Percentiles rank a stretch among this genome's conserved stretches.
These are phyloP conservation scores for Rosa chinensis DNA, from an alignment of 306 rosid genomes.

Conservation along the genomic window DNA sequence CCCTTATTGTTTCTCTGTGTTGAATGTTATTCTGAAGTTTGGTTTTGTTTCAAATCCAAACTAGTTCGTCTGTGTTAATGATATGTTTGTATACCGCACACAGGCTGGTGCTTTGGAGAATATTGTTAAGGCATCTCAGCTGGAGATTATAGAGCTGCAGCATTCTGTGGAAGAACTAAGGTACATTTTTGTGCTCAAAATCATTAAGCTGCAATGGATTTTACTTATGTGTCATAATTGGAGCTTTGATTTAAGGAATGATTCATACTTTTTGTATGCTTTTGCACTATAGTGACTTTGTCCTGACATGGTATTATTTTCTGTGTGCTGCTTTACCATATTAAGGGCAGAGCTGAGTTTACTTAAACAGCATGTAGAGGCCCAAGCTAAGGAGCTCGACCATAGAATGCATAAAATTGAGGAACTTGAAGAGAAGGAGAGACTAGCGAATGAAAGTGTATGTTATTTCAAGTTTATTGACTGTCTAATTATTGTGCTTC, in stretches of 20 bases:
- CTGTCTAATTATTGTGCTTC: constrained; percentile 1
- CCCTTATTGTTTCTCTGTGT: constrained; percentile 19
- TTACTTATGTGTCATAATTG: neutral
- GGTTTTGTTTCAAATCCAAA: constrained; percentile 8
- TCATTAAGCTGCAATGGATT: neutral
- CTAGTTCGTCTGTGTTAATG: constrained; percentile 24
- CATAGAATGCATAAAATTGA: constrained; percentile 66
- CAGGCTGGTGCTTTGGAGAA: constrained; percentile 97
- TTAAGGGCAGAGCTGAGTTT: constrained; percentile 93
- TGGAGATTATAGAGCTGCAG: constrained; percentile 87
- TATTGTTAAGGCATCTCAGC: constrained; percentile 89
- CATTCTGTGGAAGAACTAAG: constrained; percentile 74
- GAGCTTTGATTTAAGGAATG: neutral
- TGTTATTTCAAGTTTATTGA: constrained; percentile 24
- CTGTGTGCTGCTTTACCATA: constrained; percentile 47
- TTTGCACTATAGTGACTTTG: constrained; percentile 26
- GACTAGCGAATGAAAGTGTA: constrained; percentile 92
- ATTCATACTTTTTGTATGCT: neutral
- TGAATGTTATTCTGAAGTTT: neutral
- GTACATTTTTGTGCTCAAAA: constrained; percentile 44
- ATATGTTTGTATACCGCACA: constrained; percentile 27
- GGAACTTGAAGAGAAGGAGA: constrained; percentile 92
- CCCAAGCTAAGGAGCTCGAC: constrained; percentile 81
- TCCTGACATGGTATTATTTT: constrained; percentile 43
- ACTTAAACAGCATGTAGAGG: constrained; percentile 90